phyloP scores from a whole-genome alignment of 495 filamentous ascomycete species.

The Xeromyces bisporus region DNA sequence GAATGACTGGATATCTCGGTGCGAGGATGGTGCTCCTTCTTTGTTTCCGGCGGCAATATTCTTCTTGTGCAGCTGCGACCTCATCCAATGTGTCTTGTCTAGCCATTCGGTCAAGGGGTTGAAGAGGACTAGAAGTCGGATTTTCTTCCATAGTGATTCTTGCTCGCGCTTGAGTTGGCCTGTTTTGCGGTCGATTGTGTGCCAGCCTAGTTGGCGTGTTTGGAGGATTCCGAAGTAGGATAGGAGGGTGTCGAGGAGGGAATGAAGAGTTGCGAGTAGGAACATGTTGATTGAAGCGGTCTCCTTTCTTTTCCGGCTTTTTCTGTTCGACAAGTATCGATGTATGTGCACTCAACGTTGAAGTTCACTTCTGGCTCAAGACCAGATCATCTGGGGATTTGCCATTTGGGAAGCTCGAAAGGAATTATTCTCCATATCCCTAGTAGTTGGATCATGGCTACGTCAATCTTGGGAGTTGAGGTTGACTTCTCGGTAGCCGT shows the following conservation, averaged over 20 bases:
- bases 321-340: no score
- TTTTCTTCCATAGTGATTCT: constrained; percentile 21
- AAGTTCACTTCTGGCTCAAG: no score
- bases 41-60: constrained; percentile 2
- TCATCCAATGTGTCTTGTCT: constrained; percentile 17
- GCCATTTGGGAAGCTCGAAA: no score
- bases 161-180: constrained; percentile 19
- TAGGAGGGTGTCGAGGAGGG: neutral
- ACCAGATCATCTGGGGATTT: no score
- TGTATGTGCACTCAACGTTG: no score
- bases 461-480: no score
- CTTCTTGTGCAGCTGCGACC: constrained; percentile 16
- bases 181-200: constrained; percentile 19
- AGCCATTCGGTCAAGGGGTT: constrained; percentile 25
- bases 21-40: constrained; percentile 5
- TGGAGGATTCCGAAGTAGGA: constrained; percentile 3
- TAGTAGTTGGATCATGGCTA: no score
- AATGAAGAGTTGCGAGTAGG: neutral
- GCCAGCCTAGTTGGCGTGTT: constrained; percentile 20
- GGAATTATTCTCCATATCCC: no score
- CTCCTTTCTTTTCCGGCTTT: no score
- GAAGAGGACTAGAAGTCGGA: constrained; percentile 25
- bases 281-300: no score
- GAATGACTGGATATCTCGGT: constrained; percentile 15
- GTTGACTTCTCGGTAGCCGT: no score